Percentiles rank a stretch among this genome's conserved stretches.
phyloP scores from a whole-genome alignment of 768 basidiomycete genomes.

The Astraeus odoratus region DNA sequence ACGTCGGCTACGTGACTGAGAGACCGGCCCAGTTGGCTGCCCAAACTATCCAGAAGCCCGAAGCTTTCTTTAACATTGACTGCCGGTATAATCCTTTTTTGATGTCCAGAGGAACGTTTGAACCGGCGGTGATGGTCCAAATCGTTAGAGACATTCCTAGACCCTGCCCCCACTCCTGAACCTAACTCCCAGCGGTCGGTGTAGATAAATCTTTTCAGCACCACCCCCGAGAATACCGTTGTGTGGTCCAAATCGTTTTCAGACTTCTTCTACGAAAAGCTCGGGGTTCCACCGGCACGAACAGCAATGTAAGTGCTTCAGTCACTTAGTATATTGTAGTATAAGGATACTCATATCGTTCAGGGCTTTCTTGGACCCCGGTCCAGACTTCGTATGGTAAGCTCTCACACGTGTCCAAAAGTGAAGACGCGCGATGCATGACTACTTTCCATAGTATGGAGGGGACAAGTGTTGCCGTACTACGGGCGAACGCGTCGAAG shows the following conservation, averaged over 20 bases:
- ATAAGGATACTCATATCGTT: neutral
- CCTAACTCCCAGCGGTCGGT: neutral
- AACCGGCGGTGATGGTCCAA: constrained; percentile 54
- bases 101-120: constrained; percentile 54
- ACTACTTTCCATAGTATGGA: constrained; percentile 4
- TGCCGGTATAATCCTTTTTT: constrained; percentile 53
- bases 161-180: neutral
- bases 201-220: constrained; percentile 53
- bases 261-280: constrained; percentile 45
- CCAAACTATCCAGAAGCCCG: constrained; percentile 47
- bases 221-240: constrained; percentile 40
- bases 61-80: constrained; percentile 45
- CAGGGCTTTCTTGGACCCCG: constrained; percentile 23
- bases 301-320: constrained; percentile 48
- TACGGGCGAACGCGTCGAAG: neutral
- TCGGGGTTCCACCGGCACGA: constrained; percentile 43
- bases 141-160: constrained; percentile 38
- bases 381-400: constrained; percentile 20
- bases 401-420: neutral
- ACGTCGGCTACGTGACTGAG: neutral
- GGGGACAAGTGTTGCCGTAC: constrained; percentile 9
- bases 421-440: neutral
- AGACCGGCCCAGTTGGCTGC: constrained; percentile 40
- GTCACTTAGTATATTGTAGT: neutral
- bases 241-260: constrained; percentile 51